Conservation (phyloP, 306 rosid genomes). For the Fragaria nilgerrensis region DNA sequence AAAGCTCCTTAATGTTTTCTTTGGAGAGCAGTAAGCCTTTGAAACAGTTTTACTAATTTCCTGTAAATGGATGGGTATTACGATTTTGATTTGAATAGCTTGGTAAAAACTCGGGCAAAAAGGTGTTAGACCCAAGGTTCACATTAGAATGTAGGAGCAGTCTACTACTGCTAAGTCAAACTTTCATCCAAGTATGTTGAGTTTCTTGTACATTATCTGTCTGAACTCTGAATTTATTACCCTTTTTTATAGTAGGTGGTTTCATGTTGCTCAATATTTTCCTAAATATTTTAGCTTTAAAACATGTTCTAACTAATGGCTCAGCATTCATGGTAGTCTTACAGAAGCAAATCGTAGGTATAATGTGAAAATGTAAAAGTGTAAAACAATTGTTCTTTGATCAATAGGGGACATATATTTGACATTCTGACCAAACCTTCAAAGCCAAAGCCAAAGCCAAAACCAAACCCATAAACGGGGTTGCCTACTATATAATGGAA, state of each 20-base stretch:
- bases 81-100: background rate
- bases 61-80: background rate
- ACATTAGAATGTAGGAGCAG: background rate
- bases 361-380: background rate
- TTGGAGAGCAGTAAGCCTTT: background rate
- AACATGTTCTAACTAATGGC: no score
- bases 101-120: background rate
- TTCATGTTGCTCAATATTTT: no score
- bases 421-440: background rate
- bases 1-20: background rate
- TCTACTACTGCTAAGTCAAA: background rate
- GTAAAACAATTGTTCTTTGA: no score
- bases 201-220: background rate
- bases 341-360: background rate
- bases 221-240: background rate
- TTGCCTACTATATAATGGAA: background rate
- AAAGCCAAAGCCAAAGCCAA: background rate
- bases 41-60: background rate
- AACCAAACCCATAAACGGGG: background rate
- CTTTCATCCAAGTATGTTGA: background rate
- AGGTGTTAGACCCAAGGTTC: background rate
- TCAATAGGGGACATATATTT: background rate
- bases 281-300: no score
- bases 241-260: background rate
- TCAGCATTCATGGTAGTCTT: no score